Conservation (phyloP, 305 asterid species). For the Fraxinus greggii region DNA sequence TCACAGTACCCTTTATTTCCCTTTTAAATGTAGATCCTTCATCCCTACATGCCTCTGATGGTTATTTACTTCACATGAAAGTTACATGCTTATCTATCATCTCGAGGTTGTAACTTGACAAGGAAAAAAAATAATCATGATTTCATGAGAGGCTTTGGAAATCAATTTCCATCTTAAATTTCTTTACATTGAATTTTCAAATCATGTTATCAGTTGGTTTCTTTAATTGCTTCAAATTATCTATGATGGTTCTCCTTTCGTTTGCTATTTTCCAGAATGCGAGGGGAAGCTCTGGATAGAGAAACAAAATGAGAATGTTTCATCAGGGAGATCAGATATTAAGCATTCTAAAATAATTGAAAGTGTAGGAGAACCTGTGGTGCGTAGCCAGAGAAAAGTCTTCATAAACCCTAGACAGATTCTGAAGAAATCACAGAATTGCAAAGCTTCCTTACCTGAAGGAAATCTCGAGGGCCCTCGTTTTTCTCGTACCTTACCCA, state of each 20-base stretch:
- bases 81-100: neutral
- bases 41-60: neutral
- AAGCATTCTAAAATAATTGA: slow-evolving; percentile 28
- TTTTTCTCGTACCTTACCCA: slow-evolving; percentile 57
- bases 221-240: slow-evolving; percentile 6
- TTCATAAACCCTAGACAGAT: slow-evolving; percentile 35
- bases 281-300: slow-evolving; percentile 39
- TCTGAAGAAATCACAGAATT: slow-evolving; percentile 40
- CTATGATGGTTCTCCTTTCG: slow-evolving; percentile 22
- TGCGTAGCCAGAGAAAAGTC: slow-evolving; percentile 35
- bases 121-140: neutral
- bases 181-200: slow-evolving; percentile 2
- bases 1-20: neutral
- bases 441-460: slow-evolving; percentile 36
- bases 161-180: neutral
- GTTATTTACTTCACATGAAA: neutral
- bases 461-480: slow-evolving; percentile 69
- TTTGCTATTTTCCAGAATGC: slow-evolving; percentile 42
- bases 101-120: neutral
- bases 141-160: neutral
- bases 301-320: slow-evolving; percentile 34
- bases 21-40: neutral
- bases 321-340: slow-evolving; percentile 32
- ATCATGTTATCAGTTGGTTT: neutral
- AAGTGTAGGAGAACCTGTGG: slow-evolving; percentile 30